These are phyloP conservation scores for Curvularia verruculosa DNA, from an alignment of 2,329 filamentous ascomycete genomes.

Conservation along the genomic window DNA sequence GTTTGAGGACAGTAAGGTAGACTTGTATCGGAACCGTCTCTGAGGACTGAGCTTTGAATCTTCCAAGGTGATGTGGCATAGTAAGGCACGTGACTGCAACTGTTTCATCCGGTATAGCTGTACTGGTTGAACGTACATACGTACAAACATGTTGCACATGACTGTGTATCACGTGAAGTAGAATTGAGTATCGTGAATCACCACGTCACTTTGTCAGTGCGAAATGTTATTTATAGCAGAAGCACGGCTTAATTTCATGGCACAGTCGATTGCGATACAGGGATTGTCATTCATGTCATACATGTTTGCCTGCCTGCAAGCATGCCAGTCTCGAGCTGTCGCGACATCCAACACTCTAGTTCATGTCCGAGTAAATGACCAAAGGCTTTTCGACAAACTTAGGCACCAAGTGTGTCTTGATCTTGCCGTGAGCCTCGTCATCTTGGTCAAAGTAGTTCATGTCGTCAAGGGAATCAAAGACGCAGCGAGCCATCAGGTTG, in stretches of 20 bases:
- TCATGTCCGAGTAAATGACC: slow-evolving; percentile 35
- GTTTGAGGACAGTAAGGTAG: background rate
- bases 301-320: background rate
- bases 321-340: background rate
- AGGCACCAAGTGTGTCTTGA: slow-evolving; percentile 51
- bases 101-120: background rate
- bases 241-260: background rate
- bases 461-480: slow-evolving; percentile 69
- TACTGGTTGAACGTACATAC: too few relatives aligned
- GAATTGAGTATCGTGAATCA: background rate
- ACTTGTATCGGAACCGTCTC: background rate
- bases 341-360: background rate
- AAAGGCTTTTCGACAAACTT: slow-evolving; percentile 38
- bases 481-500: slow-evolving; percentile 67
- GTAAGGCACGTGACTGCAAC: background rate
- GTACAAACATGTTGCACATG: too few relatives aligned
- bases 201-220: background rate
- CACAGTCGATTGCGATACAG: background rate
- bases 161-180: background rate
- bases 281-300: background rate
- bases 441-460: slow-evolving; percentile 72
- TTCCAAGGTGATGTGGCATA: background rate
- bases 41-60: background rate
- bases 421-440: slow-evolving; percentile 60
- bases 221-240: background rate